Percentiles rank a stretch among this genome's conserved stretches.
Evolutionary conservation across 441 rosid genomes (phyloP).

Genomic region (Lepidium campestre): DNA sequence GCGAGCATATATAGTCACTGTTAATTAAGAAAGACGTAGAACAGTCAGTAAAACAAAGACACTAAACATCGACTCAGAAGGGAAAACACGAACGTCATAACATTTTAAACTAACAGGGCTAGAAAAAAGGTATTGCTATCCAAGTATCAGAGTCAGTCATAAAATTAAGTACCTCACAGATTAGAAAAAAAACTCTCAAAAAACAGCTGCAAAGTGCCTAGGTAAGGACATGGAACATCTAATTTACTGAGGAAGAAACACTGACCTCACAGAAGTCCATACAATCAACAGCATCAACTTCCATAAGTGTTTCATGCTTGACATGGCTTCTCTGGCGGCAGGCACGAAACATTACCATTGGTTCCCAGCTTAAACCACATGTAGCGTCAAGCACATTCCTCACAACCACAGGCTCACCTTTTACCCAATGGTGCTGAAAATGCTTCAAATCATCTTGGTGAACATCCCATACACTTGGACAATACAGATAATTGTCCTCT

Average conservation of each 20-base stretch:
- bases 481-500: slow-evolving; percentile 62
- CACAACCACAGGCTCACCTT: slow-evolving; percentile 79
- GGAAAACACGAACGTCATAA: neutral
- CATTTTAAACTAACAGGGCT: neutral
- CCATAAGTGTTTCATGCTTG: slow-evolving; percentile 36
- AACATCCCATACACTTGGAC: slow-evolving; percentile 47
- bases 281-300: slow-evolving; percentile 65
- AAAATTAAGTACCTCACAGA: neutral
- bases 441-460: slow-evolving; percentile 48
- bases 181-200: neutral
- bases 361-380: slow-evolving; percentile 91
- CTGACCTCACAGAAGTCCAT: slow-evolving; percentile 77
- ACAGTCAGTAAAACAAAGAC: neutral
- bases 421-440: slow-evolving; percentile 81
- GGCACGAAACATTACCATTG: slow-evolving; percentile 91
- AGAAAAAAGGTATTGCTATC: neutral
- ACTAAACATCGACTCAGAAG: neutral
- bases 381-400: slow-evolving; percentile 66
- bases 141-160: neutral
- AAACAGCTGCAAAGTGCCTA: neutral
- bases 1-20: neutral
- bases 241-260: slow-evolving; percentile 23
- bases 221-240: neutral
- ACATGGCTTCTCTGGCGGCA: slow-evolving; percentile 45
- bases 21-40: neutral